Conservation (phyloP, 1,284 basidiomycete genomes). For the Ganoderma resinaceum region DNA sequence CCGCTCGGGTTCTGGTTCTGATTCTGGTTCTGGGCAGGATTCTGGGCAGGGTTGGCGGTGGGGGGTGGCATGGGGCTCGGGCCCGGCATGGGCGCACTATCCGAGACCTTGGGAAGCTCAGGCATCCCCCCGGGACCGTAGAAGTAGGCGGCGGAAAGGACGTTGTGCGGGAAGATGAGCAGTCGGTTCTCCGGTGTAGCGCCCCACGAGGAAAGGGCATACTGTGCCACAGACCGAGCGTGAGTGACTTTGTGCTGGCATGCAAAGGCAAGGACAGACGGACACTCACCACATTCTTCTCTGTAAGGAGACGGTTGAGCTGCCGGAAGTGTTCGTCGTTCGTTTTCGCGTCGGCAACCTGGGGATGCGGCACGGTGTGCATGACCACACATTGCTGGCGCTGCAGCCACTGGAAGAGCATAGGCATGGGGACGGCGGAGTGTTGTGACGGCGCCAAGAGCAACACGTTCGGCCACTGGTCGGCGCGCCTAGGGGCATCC, state of each 20-base stretch:
- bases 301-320: conserved; percentile 49
- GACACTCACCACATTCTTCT: conserved; percentile 51
- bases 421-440: conserved; percentile 45
- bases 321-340: conserved; percentile 50
- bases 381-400: conserved; percentile 38
- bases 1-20: not conserved
- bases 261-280: not conserved
- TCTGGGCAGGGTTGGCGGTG: not conserved
- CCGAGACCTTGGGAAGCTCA: conserved; percentile 46
- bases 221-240: conserved; percentile 47
- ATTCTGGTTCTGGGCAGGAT: not conserved
- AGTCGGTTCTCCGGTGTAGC: conserved; percentile 52
- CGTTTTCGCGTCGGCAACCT: conserved; percentile 23
- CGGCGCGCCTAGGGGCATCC: conserved; percentile 47
- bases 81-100: not conserved
- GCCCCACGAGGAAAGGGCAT: conserved; percentile 61
- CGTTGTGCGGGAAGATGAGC: conserved; percentile 54
- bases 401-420: conserved; percentile 60
- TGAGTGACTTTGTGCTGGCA: not conserved
- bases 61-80: not conserved
- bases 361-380: conserved; percentile 28
- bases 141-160: conserved; percentile 60
- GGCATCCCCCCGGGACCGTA: conserved; percentile 65
- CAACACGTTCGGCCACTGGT: conserved; percentile 62
- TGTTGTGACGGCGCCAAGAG: conserved; percentile 52